Percentiles rank a stretch among this genome's conserved stretches.
Conservation (phyloP, 805 yeast species). For the Yarrowia phangngaensis region DNA sequence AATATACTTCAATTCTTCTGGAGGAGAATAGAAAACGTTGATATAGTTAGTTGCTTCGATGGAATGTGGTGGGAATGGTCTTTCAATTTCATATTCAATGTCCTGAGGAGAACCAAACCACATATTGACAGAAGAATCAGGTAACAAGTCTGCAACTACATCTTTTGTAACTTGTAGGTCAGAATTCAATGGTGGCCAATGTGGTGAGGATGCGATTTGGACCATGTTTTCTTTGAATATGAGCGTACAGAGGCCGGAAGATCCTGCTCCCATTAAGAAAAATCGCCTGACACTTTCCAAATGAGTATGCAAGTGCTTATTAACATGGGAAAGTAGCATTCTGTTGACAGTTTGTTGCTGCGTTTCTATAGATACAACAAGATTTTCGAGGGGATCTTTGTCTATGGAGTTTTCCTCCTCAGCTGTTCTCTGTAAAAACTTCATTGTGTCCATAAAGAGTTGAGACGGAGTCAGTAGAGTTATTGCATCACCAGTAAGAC, state of each 20-base stretch:
- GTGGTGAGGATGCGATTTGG: not conserved
- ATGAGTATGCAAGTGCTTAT: not conserved
- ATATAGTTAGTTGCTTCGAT: slow-evolving; percentile 4
- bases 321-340: slow-evolving; percentile 4
- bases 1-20: slow-evolving; percentile 8
- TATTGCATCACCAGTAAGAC: not conserved
- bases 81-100: not conserved
- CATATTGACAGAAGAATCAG: not conserved
- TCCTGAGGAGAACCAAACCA: slow-evolving; percentile 10
- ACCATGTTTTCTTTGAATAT: slow-evolving; percentile 1
- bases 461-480: not conserved
- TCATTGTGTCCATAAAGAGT: not conserved
- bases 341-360: slow-evolving; percentile 6
- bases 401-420: not conserved
- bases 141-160: not conserved
- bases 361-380: not conserved
- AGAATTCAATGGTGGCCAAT: slow-evolving; percentile 15
- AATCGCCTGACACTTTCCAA: slow-evolving; percentile 2
- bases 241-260: not conserved
- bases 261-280: slow-evolving; percentile 2
- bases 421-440: too few relatives aligned
- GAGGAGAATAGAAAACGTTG: slow-evolving; percentile 6
- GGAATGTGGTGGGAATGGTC: not conserved
- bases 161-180: slow-evolving; percentile 3
- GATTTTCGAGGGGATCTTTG: not conserved